Evolutionary conservation across 331 rosid species (phyloP).

Genomic region (Phaseolus coccineus): DNA sequence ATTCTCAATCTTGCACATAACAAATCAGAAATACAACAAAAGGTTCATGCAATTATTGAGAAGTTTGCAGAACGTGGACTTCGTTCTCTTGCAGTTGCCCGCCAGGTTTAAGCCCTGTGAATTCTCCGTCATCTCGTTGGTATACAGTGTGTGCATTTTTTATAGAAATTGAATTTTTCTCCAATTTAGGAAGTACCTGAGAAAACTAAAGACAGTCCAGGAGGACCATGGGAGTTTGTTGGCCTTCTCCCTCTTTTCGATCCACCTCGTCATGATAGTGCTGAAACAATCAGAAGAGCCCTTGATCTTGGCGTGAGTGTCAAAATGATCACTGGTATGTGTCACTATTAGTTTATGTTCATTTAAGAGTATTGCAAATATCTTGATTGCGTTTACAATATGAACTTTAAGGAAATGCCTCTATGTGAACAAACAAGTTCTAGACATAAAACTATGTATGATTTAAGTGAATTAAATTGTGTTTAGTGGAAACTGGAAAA

Average conservation of each 20-base stretch:
- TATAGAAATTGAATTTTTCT: conserved; percentile 13
- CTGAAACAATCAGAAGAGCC: conserved; percentile 85
- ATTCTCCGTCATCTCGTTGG: not conserved
- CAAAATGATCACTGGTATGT: conserved; percentile 78
- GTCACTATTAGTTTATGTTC: not conserved
- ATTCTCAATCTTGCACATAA: conserved; percentile 69
- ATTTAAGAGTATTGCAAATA: not conserved
- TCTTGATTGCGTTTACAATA: not conserved
- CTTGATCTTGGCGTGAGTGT: conserved; percentile 83
- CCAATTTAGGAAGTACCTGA: conserved; percentile 66
- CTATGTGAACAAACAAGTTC: not conserved
- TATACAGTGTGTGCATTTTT: not conserved
- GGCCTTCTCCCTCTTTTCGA: conserved; percentile 83
- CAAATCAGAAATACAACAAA: conserved; percentile 62
- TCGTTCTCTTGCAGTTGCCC: conserved; percentile 73
- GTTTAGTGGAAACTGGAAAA: not conserved
- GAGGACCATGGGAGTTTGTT: conserved; percentile 86
- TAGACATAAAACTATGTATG: not conserved
- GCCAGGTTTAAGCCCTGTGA: conserved; percentile 53
- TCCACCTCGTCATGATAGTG: conserved; percentile 89
- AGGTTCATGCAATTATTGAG: conserved; percentile 66
- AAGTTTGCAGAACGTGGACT: conserved; percentile 85
- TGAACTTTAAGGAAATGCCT: not conserved
- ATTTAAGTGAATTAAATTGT: not conserved
- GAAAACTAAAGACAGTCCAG: conserved; percentile 70